These are phyloP conservation scores for Leccinum pallidistipes DNA, from an alignment of 1,284 basidiomycete species.

Conservation along the genomic window DNA sequence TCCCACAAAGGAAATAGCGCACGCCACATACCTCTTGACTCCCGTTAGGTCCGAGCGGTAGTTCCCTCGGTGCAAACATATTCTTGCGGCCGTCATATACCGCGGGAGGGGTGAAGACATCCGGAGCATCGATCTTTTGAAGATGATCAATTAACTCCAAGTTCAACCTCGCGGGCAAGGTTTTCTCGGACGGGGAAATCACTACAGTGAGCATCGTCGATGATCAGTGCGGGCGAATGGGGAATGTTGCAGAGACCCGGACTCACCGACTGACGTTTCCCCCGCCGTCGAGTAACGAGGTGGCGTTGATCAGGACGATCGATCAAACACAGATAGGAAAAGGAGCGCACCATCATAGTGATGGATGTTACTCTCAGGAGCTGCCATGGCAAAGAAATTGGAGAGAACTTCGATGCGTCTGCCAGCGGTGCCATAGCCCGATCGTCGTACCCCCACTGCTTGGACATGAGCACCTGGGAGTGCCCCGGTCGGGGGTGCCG, in stretches of 20 bases:
- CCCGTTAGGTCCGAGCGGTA: constrained; percentile 53
- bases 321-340: constrained; percentile 7
- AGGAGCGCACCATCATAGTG: constrained; percentile 70
- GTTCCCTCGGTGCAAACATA: constrained; percentile 56
- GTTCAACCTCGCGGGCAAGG: constrained; percentile 61
- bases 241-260: not conserved
- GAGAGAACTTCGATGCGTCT: constrained; percentile 51
- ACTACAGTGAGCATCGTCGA: constrained; percentile 37
- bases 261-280: constrained; percentile 55
- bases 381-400: constrained; percentile 62
- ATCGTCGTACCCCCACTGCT: constrained; percentile 63
- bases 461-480: constrained; percentile 46
- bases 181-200: constrained; percentile 66
- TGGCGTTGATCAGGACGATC: constrained; percentile 21
- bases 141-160: constrained; percentile 63
- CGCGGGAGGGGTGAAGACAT: constrained; percentile 62
- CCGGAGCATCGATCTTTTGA: constrained; percentile 54
- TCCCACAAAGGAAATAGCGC: not conserved
- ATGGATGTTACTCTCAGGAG: constrained; percentile 61
- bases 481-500: constrained; percentile 34
- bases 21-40: constrained; percentile 46
- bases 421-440: constrained; percentile 60
- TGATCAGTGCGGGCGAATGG: constrained; percentile 12
- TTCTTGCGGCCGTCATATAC: constrained; percentile 82
- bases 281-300: constrained; percentile 1